phyloP scores from a whole-genome alignment of 176 grass and related monocot genomes.

The Saccharum spontaneum region DNA sequence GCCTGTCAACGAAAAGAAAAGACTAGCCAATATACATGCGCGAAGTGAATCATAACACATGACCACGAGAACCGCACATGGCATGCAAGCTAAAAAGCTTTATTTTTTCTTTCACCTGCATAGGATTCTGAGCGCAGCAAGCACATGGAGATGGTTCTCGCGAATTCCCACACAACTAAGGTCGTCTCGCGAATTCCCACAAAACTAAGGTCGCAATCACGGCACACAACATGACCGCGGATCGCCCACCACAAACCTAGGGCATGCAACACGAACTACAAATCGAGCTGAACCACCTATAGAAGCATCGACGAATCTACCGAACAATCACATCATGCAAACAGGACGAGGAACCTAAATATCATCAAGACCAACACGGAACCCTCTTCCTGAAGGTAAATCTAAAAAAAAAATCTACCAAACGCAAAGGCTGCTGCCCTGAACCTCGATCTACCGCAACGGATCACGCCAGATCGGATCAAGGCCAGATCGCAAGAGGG shows the following conservation, averaged over 20 bases:
- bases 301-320: too few species aligned
- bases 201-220: background rate
- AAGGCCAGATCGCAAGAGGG: background rate
- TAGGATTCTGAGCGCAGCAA: background rate
- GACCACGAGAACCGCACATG: background rate
- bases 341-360: too few species aligned
- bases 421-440: background rate
- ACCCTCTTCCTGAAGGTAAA: background rate
- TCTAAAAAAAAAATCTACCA: background rate
- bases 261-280: background rate
- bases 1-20: background rate
- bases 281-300: background rate
- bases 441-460: background rate
- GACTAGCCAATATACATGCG: background rate
- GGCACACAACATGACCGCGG: background rate
- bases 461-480: constrained; percentile 20
- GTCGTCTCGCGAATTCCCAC: too few species aligned
- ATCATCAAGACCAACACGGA: too few species aligned
- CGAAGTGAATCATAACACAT: background rate
- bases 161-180: background rate
- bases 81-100: background rate
- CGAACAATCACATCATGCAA: too few species aligned
- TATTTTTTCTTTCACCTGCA: background rate
- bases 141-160: background rate
- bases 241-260: background rate